Percentiles rank a stretch among this genome's conserved stretches.
Conservation (phyloP, 2,329 filamentous ascomycete genomes). For the Dactylellina haptotyla region DNA sequence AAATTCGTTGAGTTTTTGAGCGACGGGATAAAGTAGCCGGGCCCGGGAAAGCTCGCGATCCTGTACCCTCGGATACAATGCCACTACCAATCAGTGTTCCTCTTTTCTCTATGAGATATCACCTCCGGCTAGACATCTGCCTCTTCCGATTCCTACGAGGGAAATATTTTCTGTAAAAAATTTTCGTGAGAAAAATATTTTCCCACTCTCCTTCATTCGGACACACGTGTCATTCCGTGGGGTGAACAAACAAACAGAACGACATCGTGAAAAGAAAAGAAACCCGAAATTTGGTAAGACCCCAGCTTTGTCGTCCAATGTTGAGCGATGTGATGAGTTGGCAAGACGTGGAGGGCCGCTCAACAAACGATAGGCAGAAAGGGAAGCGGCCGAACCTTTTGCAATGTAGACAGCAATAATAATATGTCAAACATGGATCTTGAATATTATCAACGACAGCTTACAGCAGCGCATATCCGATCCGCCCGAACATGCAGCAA, state of each 20-base stretch:
- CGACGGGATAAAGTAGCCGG: conserved; percentile 30
- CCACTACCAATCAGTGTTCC: conserved; percentile 9
- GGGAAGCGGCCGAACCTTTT: conserved; percentile 7
- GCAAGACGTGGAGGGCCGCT: conserved; percentile 45
- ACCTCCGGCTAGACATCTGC: conserved; percentile 16
- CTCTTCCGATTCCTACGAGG: conserved; percentile 51
- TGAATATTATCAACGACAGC: conserved; percentile 17
- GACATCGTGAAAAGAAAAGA: conserved; percentile 22
- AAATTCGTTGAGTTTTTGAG: conserved; percentile 39
- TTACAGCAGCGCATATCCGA: conserved; percentile 7
- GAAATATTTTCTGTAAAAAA: conserved; percentile 20
- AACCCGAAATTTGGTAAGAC: conserved; percentile 2
- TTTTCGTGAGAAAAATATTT: conserved; percentile 12
- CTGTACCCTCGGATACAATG: conserved; percentile 51
- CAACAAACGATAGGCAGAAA: conserved; percentile 32
- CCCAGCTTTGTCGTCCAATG: conserved; percentile 10
- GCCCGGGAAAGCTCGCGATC: conserved; percentile 19
- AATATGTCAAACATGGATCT: conserved; percentile 15
- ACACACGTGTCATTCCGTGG: conserved; percentile 54
- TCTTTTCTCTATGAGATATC: conserved; percentile 10
- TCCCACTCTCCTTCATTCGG: conserved; percentile 12
- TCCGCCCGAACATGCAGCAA: conserved; percentile 8
- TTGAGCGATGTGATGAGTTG: conserved; percentile 44
- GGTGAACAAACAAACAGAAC: conserved; percentile 27
- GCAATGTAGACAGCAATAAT: conserved; percentile 22